These are phyloP conservation scores for Mycena galericulata DNA, from an alignment of 768 basidiomycete genomes.

Conservation along the genomic window DNA sequence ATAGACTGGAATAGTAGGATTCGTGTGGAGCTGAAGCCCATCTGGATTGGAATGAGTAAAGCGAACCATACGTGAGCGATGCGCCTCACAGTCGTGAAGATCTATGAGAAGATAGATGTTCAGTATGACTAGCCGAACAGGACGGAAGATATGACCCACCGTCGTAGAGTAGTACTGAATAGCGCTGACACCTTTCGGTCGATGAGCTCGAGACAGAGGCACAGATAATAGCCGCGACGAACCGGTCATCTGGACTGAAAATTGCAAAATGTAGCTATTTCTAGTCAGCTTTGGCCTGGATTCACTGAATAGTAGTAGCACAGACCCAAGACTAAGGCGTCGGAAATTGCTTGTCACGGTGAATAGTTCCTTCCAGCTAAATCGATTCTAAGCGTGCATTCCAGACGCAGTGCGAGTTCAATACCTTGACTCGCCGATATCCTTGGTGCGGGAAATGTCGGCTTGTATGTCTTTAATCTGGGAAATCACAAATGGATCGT, in stretches of 20 bases:
- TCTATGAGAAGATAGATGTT: slow-evolving; percentile 35
- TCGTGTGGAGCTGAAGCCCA: slow-evolving; percentile 58
- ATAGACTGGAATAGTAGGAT: slow-evolving; percentile 66
- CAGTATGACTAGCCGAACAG: background rate
- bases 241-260: slow-evolving; percentile 73
- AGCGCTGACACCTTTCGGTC: slow-evolving; percentile 55
- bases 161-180: slow-evolving; percentile 67
- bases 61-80: slow-evolving; percentile 3
- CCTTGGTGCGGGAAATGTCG: slow-evolving; percentile 47
- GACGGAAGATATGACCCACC: slow-evolving; percentile 37
- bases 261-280: slow-evolving; percentile 56
- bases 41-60: slow-evolving; percentile 38
- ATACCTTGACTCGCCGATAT: slow-evolving; percentile 56
- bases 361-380: slow-evolving; percentile 55
- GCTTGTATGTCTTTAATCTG: slow-evolving; percentile 60
- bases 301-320: slow-evolving; percentile 14
- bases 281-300: slow-evolving; percentile 29
- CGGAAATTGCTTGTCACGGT: slow-evolving; percentile 58
- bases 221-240: background rate
- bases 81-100: slow-evolving; percentile 49
- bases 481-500: slow-evolving; percentile 60
- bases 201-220: background rate
- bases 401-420: background rate
- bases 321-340: slow-evolving; percentile 56
- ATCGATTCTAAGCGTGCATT: slow-evolving; percentile 3